These are phyloP conservation scores for Ormosia emarginata DNA, from an alignment of 306 rosid species.

Conservation along the genomic window DNA sequence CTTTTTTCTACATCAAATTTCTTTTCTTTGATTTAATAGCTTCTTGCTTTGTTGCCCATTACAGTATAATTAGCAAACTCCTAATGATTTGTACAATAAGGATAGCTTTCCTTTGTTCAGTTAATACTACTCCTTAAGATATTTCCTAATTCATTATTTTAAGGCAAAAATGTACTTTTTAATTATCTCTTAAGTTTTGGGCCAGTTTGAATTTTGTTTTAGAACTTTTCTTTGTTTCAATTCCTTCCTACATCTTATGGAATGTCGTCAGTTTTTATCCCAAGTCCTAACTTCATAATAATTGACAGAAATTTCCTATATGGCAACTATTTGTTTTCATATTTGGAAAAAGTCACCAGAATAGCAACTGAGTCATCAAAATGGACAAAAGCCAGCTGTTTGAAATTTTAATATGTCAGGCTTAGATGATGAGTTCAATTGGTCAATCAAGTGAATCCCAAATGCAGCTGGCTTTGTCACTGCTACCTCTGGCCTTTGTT, in stretches of 20 bases:
- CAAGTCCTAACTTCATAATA: background rate
- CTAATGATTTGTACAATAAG: background rate
- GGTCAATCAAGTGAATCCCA: background rate
- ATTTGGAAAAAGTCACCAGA: background rate
- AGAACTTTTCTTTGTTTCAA: background rate
- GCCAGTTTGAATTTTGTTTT: background rate
- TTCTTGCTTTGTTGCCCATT: background rate
- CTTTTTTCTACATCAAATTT: background rate
- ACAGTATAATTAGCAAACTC: background rate
- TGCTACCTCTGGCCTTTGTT: background rate
- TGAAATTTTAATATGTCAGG: background rate
- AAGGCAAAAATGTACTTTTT: background rate
- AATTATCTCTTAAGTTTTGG: background rate
- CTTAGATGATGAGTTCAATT: background rate
- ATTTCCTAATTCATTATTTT: background rate
- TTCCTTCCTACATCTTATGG: background rate
- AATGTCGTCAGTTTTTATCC: background rate
- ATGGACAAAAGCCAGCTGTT: background rate
- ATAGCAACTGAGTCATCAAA: background rate
- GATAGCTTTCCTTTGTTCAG: background rate
- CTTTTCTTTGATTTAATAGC: background rate
- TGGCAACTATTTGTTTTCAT: background rate
- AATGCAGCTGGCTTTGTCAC: too few species aligned
- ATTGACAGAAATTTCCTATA: background rate
- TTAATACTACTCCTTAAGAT: background rate